These are phyloP conservation scores for Myriosclerotinia scirpicola DNA, from an alignment of 2,329 filamentous ascomycete species.

Conservation along the genomic window DNA sequence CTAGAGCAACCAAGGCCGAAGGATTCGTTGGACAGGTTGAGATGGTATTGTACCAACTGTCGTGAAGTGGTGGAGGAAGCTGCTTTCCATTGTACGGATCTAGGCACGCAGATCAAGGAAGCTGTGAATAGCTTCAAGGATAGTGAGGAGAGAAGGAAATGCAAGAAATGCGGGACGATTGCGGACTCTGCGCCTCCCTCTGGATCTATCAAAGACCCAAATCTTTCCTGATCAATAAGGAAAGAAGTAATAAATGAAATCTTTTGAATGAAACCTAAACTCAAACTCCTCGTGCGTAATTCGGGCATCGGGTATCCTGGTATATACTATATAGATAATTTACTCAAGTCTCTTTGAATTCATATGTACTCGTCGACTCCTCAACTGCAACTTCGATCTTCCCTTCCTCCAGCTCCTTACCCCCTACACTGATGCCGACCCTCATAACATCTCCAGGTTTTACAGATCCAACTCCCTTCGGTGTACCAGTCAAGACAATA, in stretches of 20 bases:
- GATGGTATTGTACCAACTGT: conserved; percentile 85
- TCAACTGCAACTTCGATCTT: conserved; percentile 80
- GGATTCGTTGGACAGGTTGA: conserved; percentile 71
- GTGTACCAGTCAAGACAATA: conserved; percentile 93
- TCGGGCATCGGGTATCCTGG: conserved; percentile 14
- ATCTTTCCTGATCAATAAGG: conserved; percentile 43
- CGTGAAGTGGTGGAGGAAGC: conserved; percentile 77
- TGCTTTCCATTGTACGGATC: conserved; percentile 81
- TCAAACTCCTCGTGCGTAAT: neutral
- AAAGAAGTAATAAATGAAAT: conserved; percentile 4
- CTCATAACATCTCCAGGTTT: conserved; percentile 83
- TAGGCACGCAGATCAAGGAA: conserved; percentile 92
- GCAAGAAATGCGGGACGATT: conserved; percentile 71
- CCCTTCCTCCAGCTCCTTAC: conserved; percentile 81
- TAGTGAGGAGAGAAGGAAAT: conserved; percentile 69
- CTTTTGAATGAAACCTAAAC: neutral
- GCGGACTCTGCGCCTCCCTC: conserved; percentile 68
- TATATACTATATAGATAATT: neutral
- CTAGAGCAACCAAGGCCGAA: conserved; percentile 79
- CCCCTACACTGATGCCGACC: conserved; percentile 75
- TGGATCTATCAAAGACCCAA: conserved; percentile 60
- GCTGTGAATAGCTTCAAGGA: conserved; percentile 80
- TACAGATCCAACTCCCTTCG: conserved; percentile 89
- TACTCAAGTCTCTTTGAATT: conserved; percentile 69
- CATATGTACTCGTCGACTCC: conserved; percentile 75